Evolutionary conservation across 768 basidiomycete genomes (phyloP), one percentile per base, ranked within the genome.

Genomic region (Agaricus subrufescens): DNA sequence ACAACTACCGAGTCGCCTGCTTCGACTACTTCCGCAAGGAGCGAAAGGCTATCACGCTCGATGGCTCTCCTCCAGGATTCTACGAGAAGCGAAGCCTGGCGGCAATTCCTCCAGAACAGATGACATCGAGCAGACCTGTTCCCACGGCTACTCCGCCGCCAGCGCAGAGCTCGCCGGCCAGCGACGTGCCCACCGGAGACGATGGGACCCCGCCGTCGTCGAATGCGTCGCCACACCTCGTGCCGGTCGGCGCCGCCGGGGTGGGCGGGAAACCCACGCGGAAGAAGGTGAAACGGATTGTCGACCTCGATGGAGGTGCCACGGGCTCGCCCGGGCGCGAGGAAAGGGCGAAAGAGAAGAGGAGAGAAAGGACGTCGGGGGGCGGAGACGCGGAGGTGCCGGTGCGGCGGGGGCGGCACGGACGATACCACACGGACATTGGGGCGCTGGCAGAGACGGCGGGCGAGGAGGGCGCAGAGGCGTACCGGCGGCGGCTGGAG

Each of bases 11-110:
- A 15, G 67, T 89, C 34, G 75, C 82, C 25, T 90, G 94, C 67
- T 95, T 95, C 65, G 83, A 87, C 56, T 81, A 82, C 64, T 98
- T 98, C 67, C 84, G 79, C 71, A 84, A 84, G 63, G 95, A 97
- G 72, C 85, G 86, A n/a, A 91, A 86, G 71, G 72, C 71, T 8
- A 78, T 96, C 25, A 70, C 73, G n/a, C 69, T 98, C 37, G 94
- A 98, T 64, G 92, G 91, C 3, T 72, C 79, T 6, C 68, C 68
- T 9, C 87, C 91, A 4, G 80, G 83, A 43, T 84, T 85, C 65
- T 84, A 86, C 66, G 91, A 94, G 73, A 82, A 78, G 65, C 76
- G 81, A 51, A 80, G 75, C 61, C 73, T 90, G 49, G 73, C 75
- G 5, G 67, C 74, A 4, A 67, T 75, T 26, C 75, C 78, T 4